Percentiles rank a stretch among this genome's conserved stretches.
phyloP scores from a whole-genome alignment of 768 basidiomycete genomes.

The Podaxis sp. region DNA sequence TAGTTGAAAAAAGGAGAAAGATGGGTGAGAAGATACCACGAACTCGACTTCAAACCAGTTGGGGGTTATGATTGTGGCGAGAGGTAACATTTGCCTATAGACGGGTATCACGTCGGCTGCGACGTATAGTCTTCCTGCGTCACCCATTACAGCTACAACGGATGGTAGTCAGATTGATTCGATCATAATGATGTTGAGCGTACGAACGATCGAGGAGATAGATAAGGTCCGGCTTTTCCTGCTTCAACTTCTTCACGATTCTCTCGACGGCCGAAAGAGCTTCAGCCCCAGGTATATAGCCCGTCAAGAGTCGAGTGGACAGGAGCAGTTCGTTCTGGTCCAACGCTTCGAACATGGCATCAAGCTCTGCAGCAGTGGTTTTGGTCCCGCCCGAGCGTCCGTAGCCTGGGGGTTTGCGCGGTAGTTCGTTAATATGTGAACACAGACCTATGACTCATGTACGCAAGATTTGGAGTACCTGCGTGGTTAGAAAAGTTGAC shows the following conservation, averaged over 20 bases:
- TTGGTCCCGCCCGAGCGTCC: constrained; percentile 77
- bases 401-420: constrained; percentile 57
- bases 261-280: constrained; percentile 65
- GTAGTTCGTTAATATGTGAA: not conserved
- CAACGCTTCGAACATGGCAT: constrained; percentile 69
- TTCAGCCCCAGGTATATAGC: constrained; percentile 87
- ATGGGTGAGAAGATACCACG: constrained; percentile 23
- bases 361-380: constrained; percentile 75
- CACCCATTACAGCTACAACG: constrained; percentile 85
- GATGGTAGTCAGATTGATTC: not conserved
- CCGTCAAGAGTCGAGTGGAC: constrained; percentile 78
- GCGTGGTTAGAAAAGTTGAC: constrained; percentile 96
- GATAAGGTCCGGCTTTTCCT: constrained; percentile 56
- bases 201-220: constrained; percentile 91
- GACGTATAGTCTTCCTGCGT: constrained; percentile 87
- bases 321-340: constrained; percentile 71
- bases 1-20: constrained; percentile 25
- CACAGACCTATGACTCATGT: not conserved
- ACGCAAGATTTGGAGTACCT: constrained; percentile 42
- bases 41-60: constrained; percentile 99
- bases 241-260: constrained; percentile 59
- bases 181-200: not conserved
- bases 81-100: constrained; percentile 75
- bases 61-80: constrained; percentile 93
- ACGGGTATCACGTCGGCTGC: constrained; percentile 82